Conservation (phyloP, 257 asterid genomes). For the Fraxinus pennsylvanica region DNA sequence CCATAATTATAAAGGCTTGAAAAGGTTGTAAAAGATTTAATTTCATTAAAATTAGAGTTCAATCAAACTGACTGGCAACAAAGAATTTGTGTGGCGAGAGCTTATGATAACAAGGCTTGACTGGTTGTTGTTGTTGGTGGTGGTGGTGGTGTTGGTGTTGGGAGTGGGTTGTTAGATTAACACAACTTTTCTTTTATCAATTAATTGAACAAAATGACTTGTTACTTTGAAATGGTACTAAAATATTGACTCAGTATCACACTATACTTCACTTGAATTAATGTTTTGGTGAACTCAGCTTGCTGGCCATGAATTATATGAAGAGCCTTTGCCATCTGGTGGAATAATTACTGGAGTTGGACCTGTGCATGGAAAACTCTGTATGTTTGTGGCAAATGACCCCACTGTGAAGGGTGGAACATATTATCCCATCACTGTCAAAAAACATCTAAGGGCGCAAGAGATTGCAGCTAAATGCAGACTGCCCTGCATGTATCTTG, state of each 20-base stretch:
- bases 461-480: constrained; percentile 89
- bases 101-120: neutral
- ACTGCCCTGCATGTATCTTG: constrained; percentile 91
- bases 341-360: constrained; percentile 94
- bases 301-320: constrained; percentile 91
- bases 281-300: constrained; percentile 49
- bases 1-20: neutral
- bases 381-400: constrained; percentile 97
- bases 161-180: neutral
- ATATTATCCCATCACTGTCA: constrained; percentile 87
- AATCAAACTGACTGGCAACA: neutral
- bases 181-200: neutral
- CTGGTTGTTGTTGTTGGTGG: neutral
- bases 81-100: neutral
- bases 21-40: neutral
- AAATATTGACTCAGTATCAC: constrained; percentile 1
- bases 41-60: neutral
- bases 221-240: neutral
- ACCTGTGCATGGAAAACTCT: constrained; percentile 79
- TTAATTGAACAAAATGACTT: neutral
- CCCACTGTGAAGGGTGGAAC: constrained; percentile 99
- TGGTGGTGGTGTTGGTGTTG: neutral
- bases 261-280: constrained; percentile 29
- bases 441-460: constrained; percentile 97
- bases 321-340: constrained; percentile 87